Percentiles rank a stretch among this genome's conserved stretches.
These are phyloP conservation scores for Diaporthe nobilis DNA, from an alignment of 2,329 filamentous ascomycete genomes.

Conservation along the genomic window DNA sequence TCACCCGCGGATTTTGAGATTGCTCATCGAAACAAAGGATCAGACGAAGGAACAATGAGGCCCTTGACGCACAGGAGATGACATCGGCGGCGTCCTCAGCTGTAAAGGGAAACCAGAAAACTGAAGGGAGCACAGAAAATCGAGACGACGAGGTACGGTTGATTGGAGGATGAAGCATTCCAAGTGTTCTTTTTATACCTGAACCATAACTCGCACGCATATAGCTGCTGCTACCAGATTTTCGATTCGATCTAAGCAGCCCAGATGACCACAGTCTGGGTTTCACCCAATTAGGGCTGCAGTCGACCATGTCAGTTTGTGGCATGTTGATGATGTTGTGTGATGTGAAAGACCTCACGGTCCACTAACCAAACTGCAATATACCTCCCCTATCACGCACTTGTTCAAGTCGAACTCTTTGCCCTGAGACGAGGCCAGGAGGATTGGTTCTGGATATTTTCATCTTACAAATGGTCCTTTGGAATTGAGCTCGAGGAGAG, in stretches of 20 bases:
- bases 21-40: neutral
- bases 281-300: neutral
- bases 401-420: neutral
- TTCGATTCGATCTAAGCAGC: neutral
- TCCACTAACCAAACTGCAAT: neutral
- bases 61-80: neutral
- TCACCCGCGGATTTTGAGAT: neutral
- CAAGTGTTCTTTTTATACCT: neutral
- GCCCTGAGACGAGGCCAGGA: neutral
- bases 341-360: neutral
- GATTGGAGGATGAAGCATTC: neutral
- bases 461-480: neutral
- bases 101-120: neutral
- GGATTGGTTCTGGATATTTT: neutral
- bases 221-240: neutral
- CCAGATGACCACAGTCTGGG: neutral
- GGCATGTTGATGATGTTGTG: neutral
- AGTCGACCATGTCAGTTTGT: neutral
- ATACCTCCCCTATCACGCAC: neutral
- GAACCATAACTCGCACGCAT: conserved; percentile 1
- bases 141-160: neutral
- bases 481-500: neutral
- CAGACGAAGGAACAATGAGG: neutral
- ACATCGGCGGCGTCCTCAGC: neutral
- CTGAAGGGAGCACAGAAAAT: neutral